Percentiles rank a stretch among this genome's conserved stretches.
These are phyloP conservation scores for Metschnikowia gruessii DNA, from an alignment of 805 yeast genomes.

Conservation along the genomic window DNA sequence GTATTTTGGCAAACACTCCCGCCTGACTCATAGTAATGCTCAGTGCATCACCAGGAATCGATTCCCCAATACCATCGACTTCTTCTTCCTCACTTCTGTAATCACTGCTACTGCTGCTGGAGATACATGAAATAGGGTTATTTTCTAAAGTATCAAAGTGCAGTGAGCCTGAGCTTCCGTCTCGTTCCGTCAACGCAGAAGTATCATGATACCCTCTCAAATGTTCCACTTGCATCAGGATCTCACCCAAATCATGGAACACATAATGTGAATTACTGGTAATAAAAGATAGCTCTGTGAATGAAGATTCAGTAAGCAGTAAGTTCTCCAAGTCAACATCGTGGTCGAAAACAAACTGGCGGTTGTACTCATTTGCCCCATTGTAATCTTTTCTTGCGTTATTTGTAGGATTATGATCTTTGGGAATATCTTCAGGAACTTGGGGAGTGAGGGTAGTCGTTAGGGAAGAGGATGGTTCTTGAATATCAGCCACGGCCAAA, in stretches of 20 bases:
- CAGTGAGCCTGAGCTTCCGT: neutral
- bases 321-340: conserved; percentile 4
- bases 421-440: no score
- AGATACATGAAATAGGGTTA: neutral
- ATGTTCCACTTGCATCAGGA: neutral
- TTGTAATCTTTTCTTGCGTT: no score
- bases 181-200: neutral
- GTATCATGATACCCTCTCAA: neutral
- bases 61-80: conserved; percentile 2
- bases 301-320: conserved; percentile 14
- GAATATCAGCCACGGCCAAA: no score
- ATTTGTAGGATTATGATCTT: neutral
- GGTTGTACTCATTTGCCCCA: no score
- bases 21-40: neutral
- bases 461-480: no score
- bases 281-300: conserved; percentile 13
- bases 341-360: neutral
- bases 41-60: neutral
- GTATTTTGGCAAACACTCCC: conserved; percentile 9
- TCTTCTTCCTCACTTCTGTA: conserved; percentile 9
- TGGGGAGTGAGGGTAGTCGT: no score
- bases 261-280: conserved; percentile 10
- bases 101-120: conserved; percentile 4
- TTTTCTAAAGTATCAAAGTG: neutral
- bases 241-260: conserved; percentile 1